These are phyloP conservation scores for Entomortierella beljakovae DNA, from an alignment of 192 early-diverging fungal species.

Conservation along the genomic window DNA sequence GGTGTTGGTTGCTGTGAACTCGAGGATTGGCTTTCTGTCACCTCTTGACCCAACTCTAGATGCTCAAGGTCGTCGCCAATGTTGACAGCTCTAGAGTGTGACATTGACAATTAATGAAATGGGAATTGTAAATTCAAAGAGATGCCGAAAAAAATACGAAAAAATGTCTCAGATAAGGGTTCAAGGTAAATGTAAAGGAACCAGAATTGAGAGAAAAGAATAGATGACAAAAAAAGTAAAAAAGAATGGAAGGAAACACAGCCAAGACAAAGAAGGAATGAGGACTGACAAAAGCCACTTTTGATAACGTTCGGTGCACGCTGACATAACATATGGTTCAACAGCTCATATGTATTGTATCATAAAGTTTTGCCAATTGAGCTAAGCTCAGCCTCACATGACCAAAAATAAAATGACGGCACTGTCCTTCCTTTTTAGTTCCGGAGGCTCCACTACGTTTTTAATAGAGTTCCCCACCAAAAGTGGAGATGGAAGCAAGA, in stretches of 20 bases:
- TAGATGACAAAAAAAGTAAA: not conserved
- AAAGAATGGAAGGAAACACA: not conserved
- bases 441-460: not conserved
- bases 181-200: not conserved
- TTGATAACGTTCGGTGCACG: too few relatives aligned
- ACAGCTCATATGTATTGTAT: too few relatives aligned
- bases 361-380: too few relatives aligned
- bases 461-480: too few relatives aligned
- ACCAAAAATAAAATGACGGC: too few relatives aligned
- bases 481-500: too few relatives aligned
- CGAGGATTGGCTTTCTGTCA: constrained; percentile 6
- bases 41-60: constrained; percentile 23
- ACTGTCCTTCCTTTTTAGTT: too few relatives aligned
- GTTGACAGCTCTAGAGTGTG: constrained; percentile 25
- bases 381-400: too few relatives aligned
- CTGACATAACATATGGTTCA: too few relatives aligned
- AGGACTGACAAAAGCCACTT: too few relatives aligned
- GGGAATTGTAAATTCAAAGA: not conserved
- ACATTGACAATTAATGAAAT: constrained; percentile 16
- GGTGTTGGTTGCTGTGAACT: constrained; percentile 5
- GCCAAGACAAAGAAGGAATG: too few relatives aligned
- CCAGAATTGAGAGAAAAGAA: not conserved
- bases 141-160: not conserved
- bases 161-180: not conserved
- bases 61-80: constrained; percentile 36